Conservation (phyloP, 2,329 filamentous ascomycete genomes). For the Beauveria bassiana region DNA sequence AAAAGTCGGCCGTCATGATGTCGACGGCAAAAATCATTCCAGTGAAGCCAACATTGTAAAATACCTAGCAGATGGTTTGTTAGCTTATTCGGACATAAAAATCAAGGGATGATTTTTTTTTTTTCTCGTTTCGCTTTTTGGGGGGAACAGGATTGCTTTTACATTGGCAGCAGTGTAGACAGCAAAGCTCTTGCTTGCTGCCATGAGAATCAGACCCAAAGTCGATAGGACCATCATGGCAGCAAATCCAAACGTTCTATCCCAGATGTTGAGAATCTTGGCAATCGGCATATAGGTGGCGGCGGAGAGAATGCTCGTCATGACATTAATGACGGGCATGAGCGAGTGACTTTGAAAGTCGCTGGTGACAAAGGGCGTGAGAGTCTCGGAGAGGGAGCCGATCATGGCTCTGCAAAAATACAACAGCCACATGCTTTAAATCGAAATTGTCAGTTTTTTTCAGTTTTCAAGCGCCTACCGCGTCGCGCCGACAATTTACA, state of each 20-base stretch:
- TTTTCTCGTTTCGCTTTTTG: too few species aligned
- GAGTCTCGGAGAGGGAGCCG: background rate
- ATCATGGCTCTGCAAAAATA: conserved; percentile 10
- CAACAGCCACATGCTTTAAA: conserved; percentile 11
- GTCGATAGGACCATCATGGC: conserved; percentile 26
- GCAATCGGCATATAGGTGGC: conserved; percentile 25
- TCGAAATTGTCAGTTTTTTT: background rate
- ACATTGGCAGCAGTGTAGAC: conserved; percentile 29
- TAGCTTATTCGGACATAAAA: too few species aligned
- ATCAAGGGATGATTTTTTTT: background rate
- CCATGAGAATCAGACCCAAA: conserved; percentile 46
- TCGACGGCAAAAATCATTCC: conserved; percentile 22
- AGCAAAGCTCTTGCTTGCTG: conserved; percentile 42
- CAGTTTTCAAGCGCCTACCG: too few species aligned
- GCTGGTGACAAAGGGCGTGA: conserved; percentile 4
- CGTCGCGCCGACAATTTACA: background rate
- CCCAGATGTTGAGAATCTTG: conserved; percentile 32
- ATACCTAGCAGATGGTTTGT: conserved; percentile 32
- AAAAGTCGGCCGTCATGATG: conserved; percentile 26
- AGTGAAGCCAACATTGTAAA: conserved; percentile 45
- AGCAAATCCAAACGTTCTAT: conserved; percentile 28
- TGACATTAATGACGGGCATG: conserved; percentile 25
- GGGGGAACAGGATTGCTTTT: background rate
- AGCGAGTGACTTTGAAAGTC: conserved; percentile 7
- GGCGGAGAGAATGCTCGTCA: conserved; percentile 27